Percentiles rank a stretch among this genome's conserved stretches.
Conservation (phyloP, 2,329 filamentous ascomycete genomes). For the Microdochium nivale region DNA sequence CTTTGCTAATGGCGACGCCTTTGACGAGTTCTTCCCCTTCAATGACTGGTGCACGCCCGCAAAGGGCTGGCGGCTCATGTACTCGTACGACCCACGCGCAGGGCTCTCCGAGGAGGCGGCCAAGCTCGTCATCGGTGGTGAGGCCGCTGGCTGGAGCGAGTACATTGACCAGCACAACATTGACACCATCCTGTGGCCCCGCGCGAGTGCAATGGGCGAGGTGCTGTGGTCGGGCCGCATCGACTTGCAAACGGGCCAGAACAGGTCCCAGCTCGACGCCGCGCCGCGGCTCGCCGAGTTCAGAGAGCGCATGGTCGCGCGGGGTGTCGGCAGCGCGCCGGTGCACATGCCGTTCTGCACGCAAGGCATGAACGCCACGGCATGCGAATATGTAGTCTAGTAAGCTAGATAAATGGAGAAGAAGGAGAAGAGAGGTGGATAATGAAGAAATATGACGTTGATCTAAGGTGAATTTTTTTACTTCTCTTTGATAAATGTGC, state of each 20-base stretch:
- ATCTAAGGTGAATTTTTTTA: no score
- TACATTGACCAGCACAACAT: conserved; percentile 68
- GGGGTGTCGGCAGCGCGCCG: conserved; percentile 54
- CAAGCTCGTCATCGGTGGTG: conserved; percentile 69
- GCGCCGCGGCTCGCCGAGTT: conserved; percentile 64
- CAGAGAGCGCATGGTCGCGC: conserved; percentile 64
- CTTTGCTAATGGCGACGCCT: conserved; percentile 49
- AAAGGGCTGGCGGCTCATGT: conserved; percentile 76
- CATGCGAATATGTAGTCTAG: conserved; percentile 27
- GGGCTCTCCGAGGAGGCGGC: conserved; percentile 53
- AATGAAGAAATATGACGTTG: no score
- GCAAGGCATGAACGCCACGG: conserved; percentile 44
- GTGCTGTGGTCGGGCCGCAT: conserved; percentile 70
- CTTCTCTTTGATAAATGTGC: no score
- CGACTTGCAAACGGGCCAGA: conserved; percentile 52
- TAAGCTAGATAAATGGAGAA: neutral
- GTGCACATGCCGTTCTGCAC: conserved; percentile 69
- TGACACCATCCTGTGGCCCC: conserved; percentile 71
- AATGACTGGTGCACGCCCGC: conserved; percentile 71
- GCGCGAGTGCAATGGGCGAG: conserved; percentile 65
- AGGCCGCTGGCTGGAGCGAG: conserved; percentile 76
- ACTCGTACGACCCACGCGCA: conserved; percentile 66
- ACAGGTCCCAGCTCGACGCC: conserved; percentile 63
- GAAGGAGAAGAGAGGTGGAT: no score
- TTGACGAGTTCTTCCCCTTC: conserved; percentile 56